These are phyloP conservation scores for Rasamsonia emersonii DNA, from an alignment of 2,329 filamentous ascomycete genomes.

Conservation along the genomic window DNA sequence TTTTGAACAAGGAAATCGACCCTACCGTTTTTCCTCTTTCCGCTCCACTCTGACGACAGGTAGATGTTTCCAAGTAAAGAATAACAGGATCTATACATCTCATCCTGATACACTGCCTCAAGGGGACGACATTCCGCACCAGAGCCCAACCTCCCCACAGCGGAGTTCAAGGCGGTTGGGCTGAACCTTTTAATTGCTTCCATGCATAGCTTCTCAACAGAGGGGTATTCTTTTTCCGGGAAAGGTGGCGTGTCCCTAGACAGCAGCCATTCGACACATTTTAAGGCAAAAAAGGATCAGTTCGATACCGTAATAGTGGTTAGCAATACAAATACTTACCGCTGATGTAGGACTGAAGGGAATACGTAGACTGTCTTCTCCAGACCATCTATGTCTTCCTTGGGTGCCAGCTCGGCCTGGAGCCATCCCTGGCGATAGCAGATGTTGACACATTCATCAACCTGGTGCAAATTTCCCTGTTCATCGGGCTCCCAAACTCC, in stretches of 20 bases:
- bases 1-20: neutral
- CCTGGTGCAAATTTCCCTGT: too few species aligned
- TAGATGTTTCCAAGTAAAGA: neutral
- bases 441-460: neutral
- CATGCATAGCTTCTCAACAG: constrained; percentile 1
- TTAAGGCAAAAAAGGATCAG: constrained; percentile 1
- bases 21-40: neutral
- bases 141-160: neutral
- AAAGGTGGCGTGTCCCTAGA: neutral
- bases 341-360: constrained; percentile 1
- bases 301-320: neutral
- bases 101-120: neutral
- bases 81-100: constrained; percentile 1
- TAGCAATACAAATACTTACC: neutral
- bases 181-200: neutral
- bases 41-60: neutral
- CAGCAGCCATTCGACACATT: constrained; percentile 1
- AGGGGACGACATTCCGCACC: neutral
- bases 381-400: neutral
- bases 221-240: too few species aligned
- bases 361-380: constrained; percentile 1
- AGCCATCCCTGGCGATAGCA: neutral
- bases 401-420: neutral
- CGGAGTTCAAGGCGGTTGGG: neutral
- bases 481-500: too few species aligned